These are phyloP conservation scores for Podospora fimiseda DNA, from an alignment of 495 filamentous ascomycete species.

Conservation along the genomic window DNA sequence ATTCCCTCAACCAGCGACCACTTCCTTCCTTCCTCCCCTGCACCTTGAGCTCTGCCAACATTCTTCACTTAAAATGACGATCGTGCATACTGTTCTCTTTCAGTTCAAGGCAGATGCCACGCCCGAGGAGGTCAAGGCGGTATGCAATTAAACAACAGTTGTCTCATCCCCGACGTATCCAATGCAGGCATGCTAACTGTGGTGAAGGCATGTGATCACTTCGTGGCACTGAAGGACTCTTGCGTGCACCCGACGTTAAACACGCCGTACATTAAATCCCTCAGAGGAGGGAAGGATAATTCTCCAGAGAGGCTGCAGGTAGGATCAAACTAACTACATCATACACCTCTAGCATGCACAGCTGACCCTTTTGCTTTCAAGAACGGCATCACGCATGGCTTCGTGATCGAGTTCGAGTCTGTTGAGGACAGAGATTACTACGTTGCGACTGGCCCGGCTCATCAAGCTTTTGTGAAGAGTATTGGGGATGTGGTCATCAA, in stretches of 20 bases:
- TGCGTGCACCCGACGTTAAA: conserved; percentile 46
- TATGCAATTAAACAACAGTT: conserved; percentile 27
- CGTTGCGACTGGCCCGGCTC: conserved; percentile 42
- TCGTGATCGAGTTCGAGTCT: conserved; percentile 56
- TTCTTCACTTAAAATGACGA: conserved; percentile 37
- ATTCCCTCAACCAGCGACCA: too few relatives aligned
- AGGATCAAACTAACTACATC: conserved; percentile 6
- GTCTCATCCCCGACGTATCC: not conserved
- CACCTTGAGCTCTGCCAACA: too few relatives aligned
- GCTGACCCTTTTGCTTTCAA: conserved; percentile 20
- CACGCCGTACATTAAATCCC: conserved; percentile 52
- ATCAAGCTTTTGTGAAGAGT: conserved; percentile 39
- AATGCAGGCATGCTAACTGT: not conserved
- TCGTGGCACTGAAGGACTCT: conserved; percentile 32
- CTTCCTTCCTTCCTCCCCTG: too few relatives aligned
- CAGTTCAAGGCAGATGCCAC: conserved; percentile 47
- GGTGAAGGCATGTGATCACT: conserved; percentile 19
- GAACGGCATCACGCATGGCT: conserved; percentile 53
- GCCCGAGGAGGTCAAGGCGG: conserved; percentile 41
- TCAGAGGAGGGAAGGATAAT: conserved; percentile 57
- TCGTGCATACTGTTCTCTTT: conserved; percentile 58
- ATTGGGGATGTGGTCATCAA: conserved; percentile 32
- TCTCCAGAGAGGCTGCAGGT: conserved; percentile 61
- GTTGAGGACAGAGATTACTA: conserved; percentile 54
- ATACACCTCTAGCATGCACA: too few relatives aligned